Percentiles rank a stretch among this genome's conserved stretches.
Evolutionary conservation across 306 rosid genomes (phyloP).

Genomic region (Nissolia schottii): DNA sequence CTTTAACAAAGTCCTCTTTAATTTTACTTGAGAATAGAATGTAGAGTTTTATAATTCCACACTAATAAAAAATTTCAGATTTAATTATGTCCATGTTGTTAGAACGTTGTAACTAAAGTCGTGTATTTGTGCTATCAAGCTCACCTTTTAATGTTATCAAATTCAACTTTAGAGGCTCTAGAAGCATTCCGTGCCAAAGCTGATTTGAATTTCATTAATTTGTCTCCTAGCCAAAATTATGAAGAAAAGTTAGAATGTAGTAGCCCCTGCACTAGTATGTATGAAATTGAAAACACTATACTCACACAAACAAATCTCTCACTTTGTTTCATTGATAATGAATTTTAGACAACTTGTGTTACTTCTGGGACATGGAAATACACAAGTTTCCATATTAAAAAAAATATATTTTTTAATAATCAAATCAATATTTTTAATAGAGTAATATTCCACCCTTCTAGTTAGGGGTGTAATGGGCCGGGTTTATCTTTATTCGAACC

Average conservation of each 20-base stretch:
- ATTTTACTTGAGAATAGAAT: no score
- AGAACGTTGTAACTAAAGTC: not conserved
- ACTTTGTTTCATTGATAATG: not conserved
- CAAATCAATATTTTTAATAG: not conserved
- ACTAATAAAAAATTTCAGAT: not conserved
- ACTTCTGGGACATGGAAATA: not conserved
- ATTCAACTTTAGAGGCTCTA: not conserved
- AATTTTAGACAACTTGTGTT: not conserved
- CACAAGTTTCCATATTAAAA: not conserved
- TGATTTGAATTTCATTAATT: not conserved
- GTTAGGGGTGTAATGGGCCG: no score
- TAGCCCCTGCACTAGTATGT: not conserved
- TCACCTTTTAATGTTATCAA: not conserved
- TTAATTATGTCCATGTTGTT: not conserved
- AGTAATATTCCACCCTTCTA: not conserved
- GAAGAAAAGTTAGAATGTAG: not conserved
- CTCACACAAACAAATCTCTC: not conserved
- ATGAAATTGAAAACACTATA: not conserved
- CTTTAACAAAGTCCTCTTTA: no score
- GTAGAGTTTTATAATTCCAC: no score
- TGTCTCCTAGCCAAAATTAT: slow-evolving; percentile 12
- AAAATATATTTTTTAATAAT: not conserved
- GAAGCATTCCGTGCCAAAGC: slow-evolving; percentile 10
- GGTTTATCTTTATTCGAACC: no score
- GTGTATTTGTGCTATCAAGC: not conserved